Base-by-base conservation (phyloP, 1,139 yeast genomes). In the Suhomyces ambrosiae region DNA sequence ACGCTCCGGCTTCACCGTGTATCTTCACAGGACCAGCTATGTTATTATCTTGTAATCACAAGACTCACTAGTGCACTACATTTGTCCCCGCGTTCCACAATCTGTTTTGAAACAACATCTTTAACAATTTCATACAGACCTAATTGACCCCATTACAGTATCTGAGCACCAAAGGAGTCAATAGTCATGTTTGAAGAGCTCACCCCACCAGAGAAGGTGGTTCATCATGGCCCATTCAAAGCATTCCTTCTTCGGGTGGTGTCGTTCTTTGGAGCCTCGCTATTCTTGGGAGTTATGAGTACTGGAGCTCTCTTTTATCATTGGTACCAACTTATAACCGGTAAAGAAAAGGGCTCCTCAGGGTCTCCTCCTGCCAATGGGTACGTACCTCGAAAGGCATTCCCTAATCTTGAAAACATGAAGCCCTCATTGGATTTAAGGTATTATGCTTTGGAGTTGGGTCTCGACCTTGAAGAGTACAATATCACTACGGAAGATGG, bases 401-500 rank as follows among this genome's bases (percentile, higher is more conserved):
- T 52, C 42, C 67, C 68, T 1, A 50, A 65, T 39, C 45, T 62
- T 10, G 53, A 58, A 21, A 35, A 47, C 8, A 52, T 68, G 63
- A 62, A 63, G 42, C 44, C 56, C 2, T 48, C 61, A 3, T 44
- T 49, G 24, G 79, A 80, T 44, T 61, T 89, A 36, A 58, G 74
- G 17, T 87, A 86, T 56, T 90, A 89, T 56, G 80, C 84, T 9
- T 63, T 67, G 32, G 70, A 80, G 31, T 63, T 82, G 40, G 84
- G 80, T 1, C 64, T 86, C 21, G 81, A 75, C 21, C 65, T 88
- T 27, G 75, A 73, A 39, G 81, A 75, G 41, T 78, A 76, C 53
- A 71, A 68, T 15, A 71, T 89, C 2, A 68, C 76, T 6, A 90
- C 97, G 0, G 65, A 71, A n/a, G 97, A 92, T 61, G 96, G 96